Evolutionary conservation across 2,329 filamentous ascomycete species (phyloP), one percentile per base, ranked within the genome.

Genomic region (Penicillium sp.): DNA sequence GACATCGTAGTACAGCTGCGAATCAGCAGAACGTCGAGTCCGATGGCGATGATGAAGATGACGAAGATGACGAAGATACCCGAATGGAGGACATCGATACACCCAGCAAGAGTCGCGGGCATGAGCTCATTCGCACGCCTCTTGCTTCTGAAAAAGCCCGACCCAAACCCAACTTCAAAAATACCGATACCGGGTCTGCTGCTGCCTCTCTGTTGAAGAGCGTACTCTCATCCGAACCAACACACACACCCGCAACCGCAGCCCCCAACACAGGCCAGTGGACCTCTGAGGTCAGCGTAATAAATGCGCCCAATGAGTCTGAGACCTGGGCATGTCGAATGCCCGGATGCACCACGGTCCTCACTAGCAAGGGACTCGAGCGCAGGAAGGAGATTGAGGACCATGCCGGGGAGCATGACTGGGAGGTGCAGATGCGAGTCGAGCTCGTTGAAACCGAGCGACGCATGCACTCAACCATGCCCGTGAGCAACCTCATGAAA

Each of bases 11-110:
- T 42, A 53, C 60, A 36, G 60, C 55, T 14, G 51, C 55, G 25
- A 54, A 63, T 30, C 62, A 63, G 22, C 51, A 63, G 39, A 40
- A 33, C 11, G 18, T 51, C 30, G 61, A 64, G 48, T 67, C 53
- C 54, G 66, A 63, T 53, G 71, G 74, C 18, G 69, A 64, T 44
- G 67, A 63, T 35, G 70, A 72, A 59, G 74, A 76, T 44, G 65
- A 78, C 56, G 76, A 79, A 44, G 65, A 60, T 18, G 57, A 63
- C 24, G 57, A 62, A 5, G 53, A 55, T 24, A 54, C 14, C 30
- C 28, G n/a, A 39, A 60, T 57, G 52, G 54, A 55, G 20, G 54
- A 58, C 11, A 33, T 63, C 13, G 58, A 61, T 10, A 63, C 60
- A 18, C 60, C 60, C 9, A 63, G 60, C 50, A 63, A 63, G 36